Conservation (phyloP, 345 rosid species). For the Eucalyptus regnans region DNA sequence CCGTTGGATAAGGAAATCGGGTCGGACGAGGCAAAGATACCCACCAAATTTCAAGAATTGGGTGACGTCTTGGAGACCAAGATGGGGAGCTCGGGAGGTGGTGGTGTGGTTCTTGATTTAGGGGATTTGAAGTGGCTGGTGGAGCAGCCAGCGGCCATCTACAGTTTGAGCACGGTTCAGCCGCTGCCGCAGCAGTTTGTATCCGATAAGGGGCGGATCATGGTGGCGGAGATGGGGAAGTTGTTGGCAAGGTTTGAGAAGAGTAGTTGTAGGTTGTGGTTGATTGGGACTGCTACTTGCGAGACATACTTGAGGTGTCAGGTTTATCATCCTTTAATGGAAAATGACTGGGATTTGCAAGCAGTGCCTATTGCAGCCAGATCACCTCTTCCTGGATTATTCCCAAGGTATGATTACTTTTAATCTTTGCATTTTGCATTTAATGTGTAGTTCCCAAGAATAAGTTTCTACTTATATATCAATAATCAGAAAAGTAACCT, state of each 20-base stretch:
- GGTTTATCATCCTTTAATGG: constrained; percentile 82
- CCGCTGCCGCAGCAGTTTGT: neutral
- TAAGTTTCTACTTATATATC: neutral
- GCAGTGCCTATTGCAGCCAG: constrained; percentile 76
- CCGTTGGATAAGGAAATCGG: constrained; percentile 48
- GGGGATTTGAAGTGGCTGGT: constrained; percentile 96
- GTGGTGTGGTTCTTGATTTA: constrained; percentile 68
- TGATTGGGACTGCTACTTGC: constrained; percentile 93
- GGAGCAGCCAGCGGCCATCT: constrained; percentile 28
- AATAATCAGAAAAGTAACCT: neutral
- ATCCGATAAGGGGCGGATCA: constrained; percentile 20
- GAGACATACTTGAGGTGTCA: constrained; percentile 92
- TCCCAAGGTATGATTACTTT: constrained; percentile 32
- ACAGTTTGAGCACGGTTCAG: neutral
- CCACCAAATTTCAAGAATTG: constrained; percentile 41
- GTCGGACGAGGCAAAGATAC: constrained; percentile 32
- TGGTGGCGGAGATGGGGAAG: constrained; percentile 56
- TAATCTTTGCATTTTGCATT: neutral
- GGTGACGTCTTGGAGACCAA: constrained; percentile 35
- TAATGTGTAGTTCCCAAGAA: neutral
- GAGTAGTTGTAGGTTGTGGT: constrained; percentile 43
- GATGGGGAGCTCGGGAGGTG: constrained; percentile 25
- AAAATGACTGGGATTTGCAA: constrained; percentile 92
- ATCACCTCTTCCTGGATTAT: constrained; percentile 39
- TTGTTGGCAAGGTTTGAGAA: constrained; percentile 36